A percentile compares a stretch with the other conserved stretches of the same genome.
Evolutionary conservation across 805 yeast species (phyloP).

Genomic region (Kodamaea neixiangensis): DNA sequence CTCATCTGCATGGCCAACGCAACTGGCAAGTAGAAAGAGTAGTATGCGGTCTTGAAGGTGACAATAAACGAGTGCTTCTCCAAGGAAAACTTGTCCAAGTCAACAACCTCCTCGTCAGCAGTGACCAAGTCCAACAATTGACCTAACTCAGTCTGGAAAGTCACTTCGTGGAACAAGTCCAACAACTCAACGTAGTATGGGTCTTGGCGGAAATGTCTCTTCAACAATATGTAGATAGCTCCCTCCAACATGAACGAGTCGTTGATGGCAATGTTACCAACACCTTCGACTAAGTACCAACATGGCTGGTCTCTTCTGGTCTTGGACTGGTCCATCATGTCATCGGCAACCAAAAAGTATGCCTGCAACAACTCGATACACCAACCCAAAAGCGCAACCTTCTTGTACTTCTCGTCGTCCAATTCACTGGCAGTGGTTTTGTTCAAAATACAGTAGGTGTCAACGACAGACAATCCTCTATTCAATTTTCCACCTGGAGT

Average conservation of each 20-base stretch:
- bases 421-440: constrained; percentile 60
- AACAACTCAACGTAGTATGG: constrained; percentile 83
- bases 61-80: constrained; percentile 94
- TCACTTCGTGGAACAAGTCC: constrained; percentile 95
- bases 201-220: constrained; percentile 83
- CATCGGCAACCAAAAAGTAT: constrained; percentile 95
- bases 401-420: constrained; percentile 68
- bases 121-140: constrained; percentile 94
- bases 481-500: constrained; percentile 96
- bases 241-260: constrained; percentile 97
- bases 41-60: constrained; percentile 94
- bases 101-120: constrained; percentile 95
- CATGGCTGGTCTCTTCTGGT: constrained; percentile 99
- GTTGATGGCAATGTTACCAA: constrained; percentile 92
- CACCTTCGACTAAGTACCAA: constrained; percentile 84
- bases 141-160: constrained; percentile 97
- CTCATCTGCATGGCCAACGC: constrained; percentile 95
- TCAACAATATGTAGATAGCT: constrained; percentile 84
- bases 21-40: constrained; percentile 95
- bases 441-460: constrained; percentile 82
- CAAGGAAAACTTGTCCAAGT: constrained; percentile 80
- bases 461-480: constrained; percentile 94
- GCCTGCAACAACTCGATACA: constrained; percentile 93
- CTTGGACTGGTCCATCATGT: constrained; percentile 95
- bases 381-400: constrained; percentile 93